A percentile compares a stretch with the other conserved stretches of the same genome.
Conservation (phyloP, 306 rosid species). For the Acacia melanoxylon region DNA sequence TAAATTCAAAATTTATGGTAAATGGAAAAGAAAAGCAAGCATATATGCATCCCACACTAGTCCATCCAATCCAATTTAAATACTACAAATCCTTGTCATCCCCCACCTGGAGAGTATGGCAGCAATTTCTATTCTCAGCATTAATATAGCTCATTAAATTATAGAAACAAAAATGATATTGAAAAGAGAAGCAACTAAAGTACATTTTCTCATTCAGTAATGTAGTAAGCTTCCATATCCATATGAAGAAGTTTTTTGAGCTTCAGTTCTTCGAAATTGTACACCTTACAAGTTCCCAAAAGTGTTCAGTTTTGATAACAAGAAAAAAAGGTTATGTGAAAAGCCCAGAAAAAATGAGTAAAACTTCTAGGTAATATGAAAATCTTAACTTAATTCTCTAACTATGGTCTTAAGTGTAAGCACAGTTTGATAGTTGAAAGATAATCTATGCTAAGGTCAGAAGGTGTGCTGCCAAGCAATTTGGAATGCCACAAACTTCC, state of each 20-base stretch:
- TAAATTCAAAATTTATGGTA: not conserved
- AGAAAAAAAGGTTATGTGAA: not conserved
- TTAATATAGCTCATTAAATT: not conserved
- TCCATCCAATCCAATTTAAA: conserved; percentile 9
- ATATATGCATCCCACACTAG: not conserved
- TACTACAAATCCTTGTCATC: not conserved
- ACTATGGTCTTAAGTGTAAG: not conserved
- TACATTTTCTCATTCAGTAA: not conserved
- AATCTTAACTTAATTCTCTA: conserved; percentile 3
- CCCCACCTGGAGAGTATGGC: not conserved
- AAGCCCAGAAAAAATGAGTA: conserved; percentile 8
- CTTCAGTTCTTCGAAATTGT: conserved; percentile 2
- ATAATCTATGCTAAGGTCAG: not conserved
- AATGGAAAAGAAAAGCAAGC: conserved; percentile 12
- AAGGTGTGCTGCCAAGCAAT: not conserved
- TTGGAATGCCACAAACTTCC: conserved; percentile 21
- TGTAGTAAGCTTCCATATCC: conserved; percentile 6
- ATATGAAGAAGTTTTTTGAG: not conserved
- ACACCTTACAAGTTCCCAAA: conserved; percentile 13
- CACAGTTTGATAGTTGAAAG: conserved; percentile 20
- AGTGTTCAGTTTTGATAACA: conserved; percentile 16
- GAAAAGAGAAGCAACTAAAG: conserved; percentile 8
- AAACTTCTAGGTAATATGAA: not conserved
- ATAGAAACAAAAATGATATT: conserved; percentile 14
- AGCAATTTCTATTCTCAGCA: conserved; percentile 15